Base-by-base conservation (phyloP, 768 basidiomycete species). In the Russula compacta region DNA sequence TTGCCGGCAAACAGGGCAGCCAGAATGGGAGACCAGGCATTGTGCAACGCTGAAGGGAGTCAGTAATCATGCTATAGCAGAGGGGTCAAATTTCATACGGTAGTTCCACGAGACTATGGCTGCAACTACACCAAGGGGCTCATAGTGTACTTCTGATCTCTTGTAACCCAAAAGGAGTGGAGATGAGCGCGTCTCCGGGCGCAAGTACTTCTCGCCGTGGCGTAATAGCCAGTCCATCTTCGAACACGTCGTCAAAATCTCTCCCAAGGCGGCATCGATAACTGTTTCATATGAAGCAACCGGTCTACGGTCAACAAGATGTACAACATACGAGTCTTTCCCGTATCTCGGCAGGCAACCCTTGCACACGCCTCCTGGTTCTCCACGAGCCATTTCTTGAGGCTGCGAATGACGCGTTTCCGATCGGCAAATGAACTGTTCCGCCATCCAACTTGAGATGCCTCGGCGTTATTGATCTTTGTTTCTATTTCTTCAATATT, bases 51-150 rank as follows among this genome's bases (percentile, higher is more conserved):
- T 94, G 66, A 15, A 51, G 39, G 32, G 29, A 21, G 53, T n/a
- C 10, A 52, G 44, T 60, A 57, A 29, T 44, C 11, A n/a, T 29
- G 46, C 71, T 35, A 15, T 12, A 11, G 4, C 32, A 15, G 4
- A 9, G 12, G 14, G 6, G 36, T 35, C n/a, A 46, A 72, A 36
- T 29, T 10, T 67, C 81, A 52, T 69, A 93, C 92, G 91, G 71
- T 94, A 94, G 67, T 93, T 94, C 92, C 94, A 98, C 0, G 92
- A 95, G 4, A 98, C 93, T 60, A 95, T 87, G 3, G 85, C 97
- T 48, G 89, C 86, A 14, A 97, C 90, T 0, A 95, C 89, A 29
- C 97, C 97, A 21, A 93, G 80, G 19, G 95, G 95, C 65, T 97
- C 92, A 69, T 91, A 95, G 67, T 89, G 73, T 24, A 95, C 85